phyloP scores from a whole-genome alignment of 352 stramenopile species.

The Lagenidium sp. region DNA sequence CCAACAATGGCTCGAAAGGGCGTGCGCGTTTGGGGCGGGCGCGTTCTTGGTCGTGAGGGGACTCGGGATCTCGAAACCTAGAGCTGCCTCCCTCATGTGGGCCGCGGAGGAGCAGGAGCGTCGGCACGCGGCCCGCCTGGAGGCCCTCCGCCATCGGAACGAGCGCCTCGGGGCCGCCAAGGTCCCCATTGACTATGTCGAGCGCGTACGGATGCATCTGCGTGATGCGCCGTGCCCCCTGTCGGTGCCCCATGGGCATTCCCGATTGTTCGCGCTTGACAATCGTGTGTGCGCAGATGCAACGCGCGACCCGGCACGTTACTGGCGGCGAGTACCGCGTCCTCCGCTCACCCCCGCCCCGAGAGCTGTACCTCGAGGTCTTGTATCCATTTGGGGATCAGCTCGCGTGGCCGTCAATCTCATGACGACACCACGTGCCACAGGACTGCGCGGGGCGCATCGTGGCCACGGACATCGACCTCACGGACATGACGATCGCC shows the following conservation, averaged over 20 bases:
- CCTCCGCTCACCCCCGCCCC: constrained; percentile 1
- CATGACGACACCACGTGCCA: not conserved
- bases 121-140: too few species aligned
- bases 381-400: constrained; percentile 1
- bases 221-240: not conserved
- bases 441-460: not conserved
- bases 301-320: not conserved
- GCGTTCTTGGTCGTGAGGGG: too few species aligned
- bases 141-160: constrained; percentile 2
- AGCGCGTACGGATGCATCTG: constrained; percentile 6
- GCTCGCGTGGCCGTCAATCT: not conserved
- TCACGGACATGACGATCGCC: not conserved
- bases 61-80: too few species aligned
- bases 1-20: too few species aligned
- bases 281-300: not conserved
- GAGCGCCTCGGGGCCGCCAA: constrained; percentile 3
- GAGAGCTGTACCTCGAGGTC: constrained; percentile 13
- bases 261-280: too few species aligned
- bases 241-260: not conserved
- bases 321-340: constrained; percentile 2
- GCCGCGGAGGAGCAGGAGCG: too few species aligned
- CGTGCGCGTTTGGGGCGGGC: too few species aligned
- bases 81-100: too few species aligned
- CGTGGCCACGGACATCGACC: not conserved
- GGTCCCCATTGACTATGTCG: constrained; percentile 11